These are phyloP conservation scores for Aquilaria yunnanensis DNA, from an alignment of 345 rosid species.

Conservation along the genomic window DNA sequence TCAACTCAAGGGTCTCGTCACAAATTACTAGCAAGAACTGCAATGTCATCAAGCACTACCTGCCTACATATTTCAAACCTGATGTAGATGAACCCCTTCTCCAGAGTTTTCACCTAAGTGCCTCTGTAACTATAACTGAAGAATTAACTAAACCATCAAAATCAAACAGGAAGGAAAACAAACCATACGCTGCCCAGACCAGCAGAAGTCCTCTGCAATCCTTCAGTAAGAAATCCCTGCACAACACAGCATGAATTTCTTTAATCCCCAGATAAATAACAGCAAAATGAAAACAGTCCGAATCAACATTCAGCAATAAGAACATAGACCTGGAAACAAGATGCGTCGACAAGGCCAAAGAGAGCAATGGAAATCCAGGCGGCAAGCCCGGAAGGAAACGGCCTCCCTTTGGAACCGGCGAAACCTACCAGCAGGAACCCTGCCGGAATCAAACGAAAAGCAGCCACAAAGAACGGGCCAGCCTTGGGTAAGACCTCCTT, in stretches of 20 bases:
- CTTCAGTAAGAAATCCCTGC: slow-evolving; percentile 90
- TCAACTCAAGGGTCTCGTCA: not conserved
- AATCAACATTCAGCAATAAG: not conserved
- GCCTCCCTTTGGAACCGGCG: slow-evolving; percentile 56
- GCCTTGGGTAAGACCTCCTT: slow-evolving; percentile 81
- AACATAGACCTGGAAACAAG: slow-evolving; percentile 67
- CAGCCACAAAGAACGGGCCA: slow-evolving; percentile 82
- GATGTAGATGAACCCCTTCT: not conserved
- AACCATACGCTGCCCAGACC: slow-evolving; percentile 81
- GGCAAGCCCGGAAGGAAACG: slow-evolving; percentile 55
- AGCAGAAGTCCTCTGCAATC: slow-evolving; percentile 85
- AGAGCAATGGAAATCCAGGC: slow-evolving; percentile 87
- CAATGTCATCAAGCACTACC: not conserved
- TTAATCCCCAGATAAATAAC: not conserved
- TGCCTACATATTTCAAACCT: not conserved
- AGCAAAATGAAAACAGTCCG: not conserved
- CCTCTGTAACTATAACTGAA: no score
- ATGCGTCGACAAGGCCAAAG: slow-evolving; percentile 78
- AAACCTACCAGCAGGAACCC: slow-evolving; percentile 67
- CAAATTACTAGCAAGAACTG: no score
- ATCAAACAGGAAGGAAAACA: slow-evolving; percentile 3
- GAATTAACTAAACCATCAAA: not conserved
- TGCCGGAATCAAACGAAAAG: slow-evolving; percentile 86
- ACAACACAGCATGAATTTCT: slow-evolving; percentile 8
- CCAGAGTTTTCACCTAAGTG: no score